Conservation (phyloP, 192 early-diverging fungal species). For the Umbelopsis ramanniana region DNA sequence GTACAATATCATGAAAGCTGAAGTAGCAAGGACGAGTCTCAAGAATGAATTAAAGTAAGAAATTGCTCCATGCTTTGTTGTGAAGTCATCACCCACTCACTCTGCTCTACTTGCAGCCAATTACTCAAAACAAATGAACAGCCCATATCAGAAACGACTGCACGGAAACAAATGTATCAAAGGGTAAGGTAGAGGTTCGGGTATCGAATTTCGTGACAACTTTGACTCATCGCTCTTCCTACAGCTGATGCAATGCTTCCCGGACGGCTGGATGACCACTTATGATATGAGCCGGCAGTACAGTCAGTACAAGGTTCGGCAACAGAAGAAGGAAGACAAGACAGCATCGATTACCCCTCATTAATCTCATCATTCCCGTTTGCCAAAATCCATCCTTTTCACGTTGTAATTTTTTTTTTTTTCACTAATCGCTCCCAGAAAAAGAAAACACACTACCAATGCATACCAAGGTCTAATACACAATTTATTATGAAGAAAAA, state of each 20-base stretch:
- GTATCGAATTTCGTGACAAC: no score
- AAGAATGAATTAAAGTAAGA: slow-evolving; percentile 37
- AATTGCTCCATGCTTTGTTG: neutral
- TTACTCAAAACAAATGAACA: slow-evolving; percentile 25
- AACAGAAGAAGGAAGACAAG: slow-evolving; percentile 40
- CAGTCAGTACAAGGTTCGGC: slow-evolving; percentile 50
- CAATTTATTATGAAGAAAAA: neutral
- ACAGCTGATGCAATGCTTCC: slow-evolving; percentile 51
- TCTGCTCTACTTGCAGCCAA: slow-evolving; percentile 11
- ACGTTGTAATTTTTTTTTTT: slow-evolving; percentile 17
- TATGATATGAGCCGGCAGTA: slow-evolving; percentile 59
- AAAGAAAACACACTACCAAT: neutral
- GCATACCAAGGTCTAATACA: slow-evolving; percentile 5
- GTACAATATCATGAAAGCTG: slow-evolving; percentile 39
- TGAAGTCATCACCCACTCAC: neutral
- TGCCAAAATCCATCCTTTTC: neutral
- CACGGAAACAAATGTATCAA: slow-evolving; percentile 54
- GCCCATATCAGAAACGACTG: slow-evolving; percentile 42
- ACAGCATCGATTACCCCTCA: neutral
- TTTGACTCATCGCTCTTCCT: neutral
- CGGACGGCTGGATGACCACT: slow-evolving; percentile 57
- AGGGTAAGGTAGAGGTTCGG: slow-evolving; percentile 34
- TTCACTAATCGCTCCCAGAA: neutral
- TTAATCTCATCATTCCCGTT: neutral
- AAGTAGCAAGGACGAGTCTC: slow-evolving; percentile 24